Percentiles rank a stretch among this genome's conserved stretches.
Evolutionary conservation across 2,329 filamentous ascomycete species (phyloP).

Genomic region (Alternaria alternata): DNA sequence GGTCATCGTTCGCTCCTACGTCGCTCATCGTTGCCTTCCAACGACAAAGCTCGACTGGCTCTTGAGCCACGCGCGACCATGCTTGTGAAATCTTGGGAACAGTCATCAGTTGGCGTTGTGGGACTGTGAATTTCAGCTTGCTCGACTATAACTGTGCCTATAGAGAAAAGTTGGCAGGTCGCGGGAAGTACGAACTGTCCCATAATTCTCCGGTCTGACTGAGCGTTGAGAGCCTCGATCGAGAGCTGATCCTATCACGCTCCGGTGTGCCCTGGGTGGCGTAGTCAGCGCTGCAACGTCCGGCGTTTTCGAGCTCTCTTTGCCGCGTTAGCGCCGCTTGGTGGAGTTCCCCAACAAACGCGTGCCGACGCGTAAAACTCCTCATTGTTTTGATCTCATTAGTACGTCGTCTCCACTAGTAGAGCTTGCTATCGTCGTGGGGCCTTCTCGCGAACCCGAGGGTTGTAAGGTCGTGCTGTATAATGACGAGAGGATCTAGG

Average conservation of each 20-base stretch:
- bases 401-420: background rate
- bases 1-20: slow-evolving; percentile 1
- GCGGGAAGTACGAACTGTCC: background rate
- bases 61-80: background rate
- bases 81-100: background rate
- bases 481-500: background rate
- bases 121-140: slow-evolving; percentile 6
- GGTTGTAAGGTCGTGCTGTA: background rate
- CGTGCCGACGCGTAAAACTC: slow-evolving; percentile 21
- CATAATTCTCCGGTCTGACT: slow-evolving; percentile 13
- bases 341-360: slow-evolving; percentile 26
- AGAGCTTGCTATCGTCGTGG: background rate
- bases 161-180: background rate
- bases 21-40: slow-evolving; percentile 7
- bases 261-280: slow-evolving; percentile 13
- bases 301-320: slow-evolving; percentile 20
- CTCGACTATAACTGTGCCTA: background rate
- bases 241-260: slow-evolving; percentile 9
- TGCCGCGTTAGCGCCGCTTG: slow-evolving; percentile 17
- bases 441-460: background rate
- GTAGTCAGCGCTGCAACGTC: slow-evolving; percentile 23
- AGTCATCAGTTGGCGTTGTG: slow-evolving; percentile 1
- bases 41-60: slow-evolving; percentile 16
- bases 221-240: slow-evolving; percentile 10
- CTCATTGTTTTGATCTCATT: slow-evolving; percentile 3